Conservation (phyloP, 345 rosid genomes). For the Eucalyptus virginea region DNA sequence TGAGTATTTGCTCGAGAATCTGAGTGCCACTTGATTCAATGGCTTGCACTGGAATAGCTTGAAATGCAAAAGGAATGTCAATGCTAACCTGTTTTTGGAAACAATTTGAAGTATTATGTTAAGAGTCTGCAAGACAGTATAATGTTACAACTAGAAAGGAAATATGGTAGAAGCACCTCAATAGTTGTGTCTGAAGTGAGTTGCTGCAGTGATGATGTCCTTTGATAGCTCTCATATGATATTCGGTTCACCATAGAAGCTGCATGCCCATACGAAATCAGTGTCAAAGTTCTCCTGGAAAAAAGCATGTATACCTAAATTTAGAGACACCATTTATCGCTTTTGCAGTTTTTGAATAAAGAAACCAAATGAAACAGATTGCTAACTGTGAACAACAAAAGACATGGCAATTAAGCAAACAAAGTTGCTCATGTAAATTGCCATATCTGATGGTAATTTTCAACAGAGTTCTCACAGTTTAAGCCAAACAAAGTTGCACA, state of each 20-base stretch:
- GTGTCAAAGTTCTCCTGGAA: constrained; percentile 21
- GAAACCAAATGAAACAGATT: background rate
- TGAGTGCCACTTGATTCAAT: constrained; percentile 75
- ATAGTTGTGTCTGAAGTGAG: constrained; percentile 87
- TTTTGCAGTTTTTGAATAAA: background rate
- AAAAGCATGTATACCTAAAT: background rate
- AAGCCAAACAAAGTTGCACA: background rate
- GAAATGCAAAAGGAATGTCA: constrained; percentile 75
- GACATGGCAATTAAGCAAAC: background rate
- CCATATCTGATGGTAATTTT: background rate
- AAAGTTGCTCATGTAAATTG: background rate
- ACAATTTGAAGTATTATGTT: background rate
- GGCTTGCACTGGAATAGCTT: constrained; percentile 54
- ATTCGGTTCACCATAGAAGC: constrained; percentile 89
- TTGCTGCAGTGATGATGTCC: constrained; percentile 28
- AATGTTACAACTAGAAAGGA: background rate
- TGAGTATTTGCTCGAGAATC: constrained; percentile 73
- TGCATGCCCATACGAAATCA: constrained; percentile 45
- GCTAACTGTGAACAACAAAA: background rate
- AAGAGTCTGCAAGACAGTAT: background rate
- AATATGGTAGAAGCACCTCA: constrained; percentile 31
- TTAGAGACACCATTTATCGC: background rate
- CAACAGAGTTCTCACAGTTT: background rate
- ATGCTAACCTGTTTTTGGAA: constrained; percentile 41
- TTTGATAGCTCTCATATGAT: constrained; percentile 35